Evolutionary conservation across 148 eudicot genomes (phyloP), one percentile per base, ranked within the genome.

Genomic region (Bassia scoparia): DNA sequence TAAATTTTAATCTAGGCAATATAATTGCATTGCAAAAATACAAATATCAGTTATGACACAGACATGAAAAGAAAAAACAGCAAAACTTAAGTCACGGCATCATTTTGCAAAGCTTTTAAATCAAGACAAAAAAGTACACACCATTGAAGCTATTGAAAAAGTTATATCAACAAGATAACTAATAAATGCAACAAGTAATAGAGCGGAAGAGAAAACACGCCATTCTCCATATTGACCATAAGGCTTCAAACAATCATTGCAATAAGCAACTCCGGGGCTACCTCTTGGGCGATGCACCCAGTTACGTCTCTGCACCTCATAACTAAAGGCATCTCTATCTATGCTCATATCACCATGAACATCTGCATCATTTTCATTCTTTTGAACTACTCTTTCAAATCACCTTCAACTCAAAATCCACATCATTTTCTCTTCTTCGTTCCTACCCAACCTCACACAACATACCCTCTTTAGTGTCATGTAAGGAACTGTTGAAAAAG

Each of bases 231-330:
- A 96, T 62, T 87, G 89, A 70, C 81, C 69, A 48, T 80, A 89
- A 44, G 96, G 72, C 83, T 86, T 92, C 34, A 81, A 83, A 49
- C 96, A 96, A 18, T 85, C 83, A 69, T 90, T 93, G 52, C 89
- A 88, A 54, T 81, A 87, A 27, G 83, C 87, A 62, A 81, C 74
- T 82, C 87, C 92, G 70, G 97, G 96, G 73, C 96, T 89, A 38
- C 90, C 93, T 83, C 96, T 89, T 5, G 97, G 94, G 30, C 96
- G 97, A 74, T 90, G 92, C 97, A 91, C 90, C 80, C 97, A 89
- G 83, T 92, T 92, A 55, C 97, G 84, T 76, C 92, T 97, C 81
- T 90, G 94, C 82, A 88, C 88, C 38, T 87, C 96, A 81, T 83
- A 83, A 81, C 63, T 82, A 56, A 95, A 91, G 73, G 75, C 83